Evolutionary conservation across 2,329 filamentous ascomycete species (phyloP).

Genomic region (Diplodia scrobiculata): DNA sequence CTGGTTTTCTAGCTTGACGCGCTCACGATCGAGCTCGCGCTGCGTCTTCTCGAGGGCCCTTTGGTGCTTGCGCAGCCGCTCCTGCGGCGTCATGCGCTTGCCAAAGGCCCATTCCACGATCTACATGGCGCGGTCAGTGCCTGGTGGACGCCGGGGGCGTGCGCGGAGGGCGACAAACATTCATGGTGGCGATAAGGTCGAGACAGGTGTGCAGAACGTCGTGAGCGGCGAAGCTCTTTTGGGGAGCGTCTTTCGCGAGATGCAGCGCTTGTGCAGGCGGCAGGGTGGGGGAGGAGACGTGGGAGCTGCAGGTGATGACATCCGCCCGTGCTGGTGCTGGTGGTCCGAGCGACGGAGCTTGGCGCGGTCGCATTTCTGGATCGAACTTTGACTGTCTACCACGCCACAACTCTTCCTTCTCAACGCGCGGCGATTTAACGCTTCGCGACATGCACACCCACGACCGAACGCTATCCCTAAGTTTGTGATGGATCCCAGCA

Average conservation of each 20-base stretch:
- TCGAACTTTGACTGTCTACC: slow-evolving; percentile 16
- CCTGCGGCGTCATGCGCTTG: slow-evolving; percentile 96
- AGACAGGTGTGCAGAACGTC: not conserved
- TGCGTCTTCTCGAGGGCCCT: slow-evolving; percentile 96
- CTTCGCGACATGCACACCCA: slow-evolving; percentile 39
- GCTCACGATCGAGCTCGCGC: slow-evolving; percentile 89
- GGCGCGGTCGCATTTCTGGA: slow-evolving; percentile 4
- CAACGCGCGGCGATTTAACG: slow-evolving; percentile 8
- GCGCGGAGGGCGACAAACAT: slow-evolving; percentile 52
- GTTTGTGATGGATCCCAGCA: slow-evolving; percentile 25
- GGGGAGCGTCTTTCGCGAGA: slow-evolving; percentile 10
- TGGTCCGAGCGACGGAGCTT: slow-evolving; percentile 13
- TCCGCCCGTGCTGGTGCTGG: not conserved
- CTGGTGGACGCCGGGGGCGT: slow-evolving; percentile 4
- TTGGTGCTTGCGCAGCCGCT: slow-evolving; percentile 90
- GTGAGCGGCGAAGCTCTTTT: not conserved
- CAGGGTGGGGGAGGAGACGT: slow-evolving; percentile 26
- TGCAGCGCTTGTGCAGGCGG: slow-evolving; percentile 24
- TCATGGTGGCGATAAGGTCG: slow-evolving; percentile 53
- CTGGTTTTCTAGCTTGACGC: slow-evolving; percentile 95
- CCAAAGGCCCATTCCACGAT: slow-evolving; percentile 99
- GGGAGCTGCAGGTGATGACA: slow-evolving; percentile 22
- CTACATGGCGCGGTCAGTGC: slow-evolving; percentile 52
- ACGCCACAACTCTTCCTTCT: slow-evolving; percentile 2
- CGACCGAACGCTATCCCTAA: slow-evolving; percentile 27